Conservation (phyloP, 2,329 filamentous ascomycete species). For the Aspergillus texensis region DNA sequence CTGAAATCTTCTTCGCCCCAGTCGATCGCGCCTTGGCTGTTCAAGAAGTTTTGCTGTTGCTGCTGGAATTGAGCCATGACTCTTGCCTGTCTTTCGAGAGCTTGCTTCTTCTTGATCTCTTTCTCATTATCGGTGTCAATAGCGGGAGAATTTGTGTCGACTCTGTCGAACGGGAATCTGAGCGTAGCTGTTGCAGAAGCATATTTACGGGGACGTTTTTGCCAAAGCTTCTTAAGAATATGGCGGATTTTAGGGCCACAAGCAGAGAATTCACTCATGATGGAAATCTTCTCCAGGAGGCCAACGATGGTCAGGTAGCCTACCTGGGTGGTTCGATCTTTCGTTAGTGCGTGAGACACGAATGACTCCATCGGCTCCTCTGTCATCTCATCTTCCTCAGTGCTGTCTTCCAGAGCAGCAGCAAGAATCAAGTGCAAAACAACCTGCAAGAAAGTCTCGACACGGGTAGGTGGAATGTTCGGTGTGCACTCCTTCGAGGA, state of each 20-base stretch:
- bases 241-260: conserved; percentile 83
- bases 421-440: conserved; percentile 85
- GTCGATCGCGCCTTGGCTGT: conserved; percentile 82
- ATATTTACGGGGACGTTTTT: conserved; percentile 76
- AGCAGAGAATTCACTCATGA: conserved; percentile 74
- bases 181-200: conserved; percentile 64
- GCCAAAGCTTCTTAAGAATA: conserved; percentile 81
- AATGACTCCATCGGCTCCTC: conserved; percentile 65
- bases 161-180: conserved; percentile 70
- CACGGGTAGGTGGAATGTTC: conserved; percentile 74
- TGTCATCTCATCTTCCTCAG: conserved; percentile 56
- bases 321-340: conserved; percentile 52
- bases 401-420: conserved; percentile 79
- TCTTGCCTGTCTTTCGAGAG: conserved; percentile 82
- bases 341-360: conserved; percentile 69
- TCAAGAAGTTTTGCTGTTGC: conserved; percentile 93
- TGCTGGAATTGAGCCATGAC: conserved; percentile 99
- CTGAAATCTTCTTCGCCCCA: conserved; percentile 84
- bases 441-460: conserved; percentile 91
- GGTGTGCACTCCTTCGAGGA: conserved; percentile 70
- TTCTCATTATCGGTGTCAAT: conserved; percentile 60
- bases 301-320: conserved; percentile 54
- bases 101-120: conserved; percentile 86
- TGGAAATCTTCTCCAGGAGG: conserved; percentile 55
- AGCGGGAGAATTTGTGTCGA: conserved; percentile 82